phyloP scores from a whole-genome alignment of 2,329 filamentous ascomycete species.

The Pseudofabraea citricarpa region DNA sequence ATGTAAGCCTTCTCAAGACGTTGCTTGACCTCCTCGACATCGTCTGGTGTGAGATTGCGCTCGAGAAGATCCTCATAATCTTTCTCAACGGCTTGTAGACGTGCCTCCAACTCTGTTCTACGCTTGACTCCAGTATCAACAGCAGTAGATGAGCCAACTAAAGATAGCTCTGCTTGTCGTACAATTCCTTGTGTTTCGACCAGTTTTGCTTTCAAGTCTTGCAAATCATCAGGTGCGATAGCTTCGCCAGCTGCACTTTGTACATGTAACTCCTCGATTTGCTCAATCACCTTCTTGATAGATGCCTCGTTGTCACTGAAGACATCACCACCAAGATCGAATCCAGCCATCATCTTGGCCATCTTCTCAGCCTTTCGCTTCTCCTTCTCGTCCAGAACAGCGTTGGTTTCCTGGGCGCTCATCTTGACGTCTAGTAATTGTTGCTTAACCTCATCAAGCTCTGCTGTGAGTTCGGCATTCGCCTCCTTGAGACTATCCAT shows the following conservation, averaged over 20 bases:
- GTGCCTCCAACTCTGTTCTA: constrained; percentile 71
- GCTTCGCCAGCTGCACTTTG: constrained; percentile 72
- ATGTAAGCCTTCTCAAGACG: constrained; percentile 73
- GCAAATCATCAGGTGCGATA: constrained; percentile 76
- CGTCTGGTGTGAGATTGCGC: constrained; percentile 70
- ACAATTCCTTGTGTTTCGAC: constrained; percentile 90
- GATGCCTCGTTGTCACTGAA: constrained; percentile 90
- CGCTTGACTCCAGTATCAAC: constrained; percentile 62
- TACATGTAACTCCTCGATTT: constrained; percentile 74
- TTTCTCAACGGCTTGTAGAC: constrained; percentile 67
- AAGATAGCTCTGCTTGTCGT: constrained; percentile 82
- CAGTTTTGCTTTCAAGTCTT: constrained; percentile 71
- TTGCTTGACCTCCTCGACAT: constrained; percentile 80
- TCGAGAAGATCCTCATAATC: constrained; percentile 82
- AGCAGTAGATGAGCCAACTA: constrained; percentile 63
- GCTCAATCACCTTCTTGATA: constrained; percentile 78
- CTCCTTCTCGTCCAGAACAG: constrained; percentile 92
- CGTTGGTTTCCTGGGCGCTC: constrained; percentile 89
- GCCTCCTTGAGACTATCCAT: constrained; percentile 98
- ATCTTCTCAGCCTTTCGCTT: constrained; percentile 98
- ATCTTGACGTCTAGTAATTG: constrained; percentile 94
- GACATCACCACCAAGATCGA: constrained; percentile 86
- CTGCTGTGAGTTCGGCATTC: constrained; percentile 84
- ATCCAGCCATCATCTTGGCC: constrained; percentile 99
- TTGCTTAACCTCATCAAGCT: constrained; percentile 93